Conservation (phyloP, 257 asterid species). For the Linaria vulgaris region DNA sequence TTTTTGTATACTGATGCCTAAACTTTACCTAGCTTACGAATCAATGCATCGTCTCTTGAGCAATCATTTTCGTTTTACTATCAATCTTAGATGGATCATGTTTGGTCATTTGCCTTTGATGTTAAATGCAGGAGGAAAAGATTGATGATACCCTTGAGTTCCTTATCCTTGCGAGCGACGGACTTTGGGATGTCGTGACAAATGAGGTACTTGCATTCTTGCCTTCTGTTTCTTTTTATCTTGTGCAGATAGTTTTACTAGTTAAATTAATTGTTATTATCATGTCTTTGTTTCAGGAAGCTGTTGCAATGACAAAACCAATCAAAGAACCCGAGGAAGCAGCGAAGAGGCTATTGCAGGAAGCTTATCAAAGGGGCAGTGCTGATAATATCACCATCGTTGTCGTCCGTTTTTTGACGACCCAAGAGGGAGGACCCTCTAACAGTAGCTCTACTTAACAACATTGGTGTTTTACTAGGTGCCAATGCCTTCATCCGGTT, state of each 20-base stretch:
- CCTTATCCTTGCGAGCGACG: constrained; percentile 94
- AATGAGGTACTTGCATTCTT: constrained; percentile 53
- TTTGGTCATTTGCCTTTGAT: background rate
- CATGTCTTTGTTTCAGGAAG: constrained; percentile 53
- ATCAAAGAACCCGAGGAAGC: constrained; percentile 87
- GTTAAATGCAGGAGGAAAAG: constrained; percentile 63
- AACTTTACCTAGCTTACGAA: too few species aligned
- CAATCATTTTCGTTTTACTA: too few species aligned
- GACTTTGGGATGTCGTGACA: constrained; percentile 93
- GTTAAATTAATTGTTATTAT: background rate
- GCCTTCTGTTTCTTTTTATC: background rate
- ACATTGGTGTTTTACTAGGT: background rate
- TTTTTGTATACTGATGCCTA: too few species aligned
- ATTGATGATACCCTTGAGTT: constrained; percentile 83
- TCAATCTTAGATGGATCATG: too few species aligned
- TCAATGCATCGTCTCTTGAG: too few species aligned
- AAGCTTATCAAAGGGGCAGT: constrained; percentile 88
- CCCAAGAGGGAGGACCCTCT: constrained; percentile 53
- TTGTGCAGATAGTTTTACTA: background rate
- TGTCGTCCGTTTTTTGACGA: constrained; percentile 68
- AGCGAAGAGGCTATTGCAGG: constrained; percentile 85
- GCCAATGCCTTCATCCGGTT: constrained; percentile 1
- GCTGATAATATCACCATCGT: constrained; percentile 85
- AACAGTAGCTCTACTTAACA: constrained; percentile 39
- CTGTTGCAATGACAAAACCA: constrained; percentile 79